Evolutionary conservation across 768 basidiomycete species (phyloP).

Genomic region (Phlegmacium glaucopus): DNA sequence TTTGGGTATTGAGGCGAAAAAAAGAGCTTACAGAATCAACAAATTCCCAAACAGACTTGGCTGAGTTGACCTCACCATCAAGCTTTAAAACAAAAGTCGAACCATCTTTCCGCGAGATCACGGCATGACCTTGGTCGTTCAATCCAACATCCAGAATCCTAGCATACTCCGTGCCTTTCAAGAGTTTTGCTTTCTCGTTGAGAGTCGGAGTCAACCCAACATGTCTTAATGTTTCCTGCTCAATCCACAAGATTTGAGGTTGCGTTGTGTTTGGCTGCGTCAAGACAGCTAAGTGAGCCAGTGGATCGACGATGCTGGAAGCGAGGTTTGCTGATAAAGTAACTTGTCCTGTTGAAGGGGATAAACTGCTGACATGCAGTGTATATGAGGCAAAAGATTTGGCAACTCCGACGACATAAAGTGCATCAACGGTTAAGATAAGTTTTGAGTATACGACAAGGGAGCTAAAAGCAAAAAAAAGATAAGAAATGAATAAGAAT

Average conservation of each 20-base stretch:
- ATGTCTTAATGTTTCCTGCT: slow-evolving; percentile 46
- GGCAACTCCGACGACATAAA: slow-evolving; percentile 57
- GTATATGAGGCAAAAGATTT: slow-evolving; percentile 54
- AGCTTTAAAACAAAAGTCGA: slow-evolving; percentile 53
- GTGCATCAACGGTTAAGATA: slow-evolving; percentile 42
- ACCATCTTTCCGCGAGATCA: slow-evolving; percentile 57
- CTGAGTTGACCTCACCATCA: slow-evolving; percentile 31
- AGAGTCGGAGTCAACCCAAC: slow-evolving; percentile 51
- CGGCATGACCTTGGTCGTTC: slow-evolving; percentile 49
- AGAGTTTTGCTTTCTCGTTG: slow-evolving; percentile 38
- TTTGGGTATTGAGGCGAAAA: slow-evolving; percentile 3
- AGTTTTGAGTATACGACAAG: slow-evolving; percentile 64
- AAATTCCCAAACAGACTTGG: slow-evolving; percentile 51
- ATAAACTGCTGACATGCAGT: slow-evolving; percentile 63
- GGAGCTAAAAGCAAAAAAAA: slow-evolving; percentile 39
- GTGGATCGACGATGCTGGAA: slow-evolving; percentile 39
- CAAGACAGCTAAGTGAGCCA: slow-evolving; percentile 28
- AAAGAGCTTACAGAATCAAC: slow-evolving; percentile 44
- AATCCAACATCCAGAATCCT: slow-evolving; percentile 63
- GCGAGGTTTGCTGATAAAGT: slow-evolving; percentile 49
- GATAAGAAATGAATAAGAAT: not conserved
- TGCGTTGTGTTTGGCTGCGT: slow-evolving; percentile 11
- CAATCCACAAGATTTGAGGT: slow-evolving; percentile 51
- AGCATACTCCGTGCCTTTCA: slow-evolving; percentile 45
- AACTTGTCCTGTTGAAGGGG: slow-evolving; percentile 49